Percentiles rank a stretch among this genome's conserved stretches.
phyloP scores from a whole-genome alignment of 441 rosid species.

The Erodium moschatum region DNA sequence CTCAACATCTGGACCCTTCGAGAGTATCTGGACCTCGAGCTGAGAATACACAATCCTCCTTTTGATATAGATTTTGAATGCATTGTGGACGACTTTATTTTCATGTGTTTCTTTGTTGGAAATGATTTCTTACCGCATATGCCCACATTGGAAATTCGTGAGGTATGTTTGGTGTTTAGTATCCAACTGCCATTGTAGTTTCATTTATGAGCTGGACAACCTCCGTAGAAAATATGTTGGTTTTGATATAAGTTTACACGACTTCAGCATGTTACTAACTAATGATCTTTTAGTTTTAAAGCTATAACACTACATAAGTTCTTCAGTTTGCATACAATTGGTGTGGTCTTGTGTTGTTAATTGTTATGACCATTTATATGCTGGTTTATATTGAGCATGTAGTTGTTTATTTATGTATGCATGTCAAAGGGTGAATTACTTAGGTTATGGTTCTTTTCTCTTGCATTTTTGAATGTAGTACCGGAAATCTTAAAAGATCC shows the following conservation, averaged over 20 bases:
- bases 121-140: constrained; percentile 97
- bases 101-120: constrained; percentile 98
- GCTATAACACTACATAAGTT: not conserved
- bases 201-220: not conserved
- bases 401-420: not conserved
- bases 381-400: not conserved
- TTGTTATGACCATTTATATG: not conserved
- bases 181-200: not conserved
- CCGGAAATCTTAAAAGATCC: not conserved
- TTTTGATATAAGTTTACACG: not conserved
- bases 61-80: constrained; percentile 61
- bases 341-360: not conserved
- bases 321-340: not conserved
- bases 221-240: not conserved
- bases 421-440: not conserved
- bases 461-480: not conserved
- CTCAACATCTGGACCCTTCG: constrained; percentile 90
- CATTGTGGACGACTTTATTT: constrained; percentile 91
- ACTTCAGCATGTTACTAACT: not conserved
- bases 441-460: not conserved
- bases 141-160: constrained; percentile 97
- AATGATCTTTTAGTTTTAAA: not conserved
- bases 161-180: constrained; percentile 44
- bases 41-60: constrained; percentile 49
- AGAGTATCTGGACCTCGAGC: constrained; percentile 77